A percentile compares a stretch with the other conserved stretches of the same genome.
These are phyloP conservation scores for Cantharellus cinnabarinus DNA, from an alignment of 768 basidiomycete species.

Conservation along the genomic window DNA sequence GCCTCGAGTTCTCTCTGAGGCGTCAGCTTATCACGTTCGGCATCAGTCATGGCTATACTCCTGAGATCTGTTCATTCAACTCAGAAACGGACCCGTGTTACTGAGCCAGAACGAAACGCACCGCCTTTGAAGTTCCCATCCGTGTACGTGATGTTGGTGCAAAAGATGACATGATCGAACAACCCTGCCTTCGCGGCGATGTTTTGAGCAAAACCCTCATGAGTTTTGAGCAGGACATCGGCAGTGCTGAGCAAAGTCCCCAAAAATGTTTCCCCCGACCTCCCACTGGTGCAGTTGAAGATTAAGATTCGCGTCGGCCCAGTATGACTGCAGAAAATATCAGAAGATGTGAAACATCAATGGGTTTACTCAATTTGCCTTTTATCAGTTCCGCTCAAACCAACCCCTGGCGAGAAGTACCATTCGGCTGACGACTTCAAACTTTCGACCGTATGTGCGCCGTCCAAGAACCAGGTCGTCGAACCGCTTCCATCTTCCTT, in stretches of 20 bases:
- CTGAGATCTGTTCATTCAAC: slow-evolving; percentile 41
- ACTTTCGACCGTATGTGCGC: slow-evolving; percentile 88
- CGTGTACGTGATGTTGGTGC: slow-evolving; percentile 86
- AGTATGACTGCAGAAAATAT: neutral
- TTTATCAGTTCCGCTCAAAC: slow-evolving; percentile 16
- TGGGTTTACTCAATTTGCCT: slow-evolving; percentile 4
- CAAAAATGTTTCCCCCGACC: slow-evolving; percentile 60
- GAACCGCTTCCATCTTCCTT: slow-evolving; percentile 13
- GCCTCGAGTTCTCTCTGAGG: slow-evolving; percentile 57
- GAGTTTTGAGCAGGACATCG: slow-evolving; percentile 20
- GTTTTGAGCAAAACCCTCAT: slow-evolving; percentile 15
- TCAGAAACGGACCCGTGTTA: neutral
- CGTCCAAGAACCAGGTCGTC: slow-evolving; percentile 80
- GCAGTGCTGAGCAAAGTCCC: slow-evolving; percentile 32
- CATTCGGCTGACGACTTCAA: slow-evolving; percentile 72
- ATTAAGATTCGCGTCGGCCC: slow-evolving; percentile 39
- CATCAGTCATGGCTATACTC: slow-evolving; percentile 38
- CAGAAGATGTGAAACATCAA: neutral
- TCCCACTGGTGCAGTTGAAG: slow-evolving; percentile 89
- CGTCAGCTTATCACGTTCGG: slow-evolving; percentile 43
- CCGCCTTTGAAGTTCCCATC: slow-evolving; percentile 84
- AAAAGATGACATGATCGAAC: slow-evolving; percentile 82
- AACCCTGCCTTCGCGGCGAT: slow-evolving; percentile 21
- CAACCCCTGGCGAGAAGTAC: slow-evolving; percentile 49
- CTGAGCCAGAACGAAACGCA: slow-evolving; percentile 16